Evolutionary conservation across 192 early-diverging fungal genomes (phyloP), one percentile per base, ranked within the genome.

Genomic region (Umbelopsis isabellina): DNA sequence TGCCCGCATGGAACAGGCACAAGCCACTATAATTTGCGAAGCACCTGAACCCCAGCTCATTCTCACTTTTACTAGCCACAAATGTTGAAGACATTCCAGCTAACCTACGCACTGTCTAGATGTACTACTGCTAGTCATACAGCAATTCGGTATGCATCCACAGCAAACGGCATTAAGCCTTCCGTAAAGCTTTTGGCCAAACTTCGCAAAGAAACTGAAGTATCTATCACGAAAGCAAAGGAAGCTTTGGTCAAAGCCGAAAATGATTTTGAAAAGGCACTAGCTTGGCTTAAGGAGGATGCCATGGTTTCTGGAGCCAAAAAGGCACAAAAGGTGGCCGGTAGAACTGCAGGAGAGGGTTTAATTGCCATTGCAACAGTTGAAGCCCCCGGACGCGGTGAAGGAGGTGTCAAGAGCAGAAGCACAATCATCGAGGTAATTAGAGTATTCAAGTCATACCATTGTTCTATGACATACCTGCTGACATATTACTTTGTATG

Each of bases 261-360:
- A 72, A 92, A 92, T 75, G 84, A 91, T 78, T 91, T 92, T 67
- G 86, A 83, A 33, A 79, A 77, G 52, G 97, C 97, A n/a, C 77
- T 94, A 49, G 83, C 73, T 23, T 96, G 94, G 93, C 85, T 98
- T 18, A 76, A 88, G 27, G 79, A 88, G 52, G 93, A 95, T 67
- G 87, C 88, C n/a, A 76, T 88, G 37, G 78, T 73, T 16, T 78
- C 89, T 3, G 92, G 92, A 6, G 81, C 84, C 48, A 91, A 89
- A 52, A 94, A 93, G 75, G 93, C 94, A 0, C 90, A 87, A 41
- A 98, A 96, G 75, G 84, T 98, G 30, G 88, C 84, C 68, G 86
- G 77, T 25, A 87, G 96, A n/a, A 82, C 84, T 46, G 90, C 96
- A 20, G 73, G 82, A 13, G 92, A 95, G 71, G 96, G 96, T 21